phyloP scores from a whole-genome alignment of 2,329 filamentous ascomycete species.

The Pseudogymnoascus sp. region DNA sequence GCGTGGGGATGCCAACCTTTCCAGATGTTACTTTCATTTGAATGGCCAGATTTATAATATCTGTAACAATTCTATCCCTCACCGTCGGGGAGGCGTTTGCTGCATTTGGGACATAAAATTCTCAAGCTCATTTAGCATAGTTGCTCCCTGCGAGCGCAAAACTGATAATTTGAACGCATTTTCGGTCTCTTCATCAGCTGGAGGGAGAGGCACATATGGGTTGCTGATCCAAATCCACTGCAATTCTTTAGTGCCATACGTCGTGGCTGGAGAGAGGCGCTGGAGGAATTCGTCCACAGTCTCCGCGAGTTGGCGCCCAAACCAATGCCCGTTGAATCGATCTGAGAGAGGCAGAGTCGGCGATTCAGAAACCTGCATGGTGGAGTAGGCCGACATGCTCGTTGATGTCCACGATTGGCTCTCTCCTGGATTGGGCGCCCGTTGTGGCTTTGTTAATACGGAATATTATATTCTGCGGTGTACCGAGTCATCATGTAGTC shows the following conservation, averaged over 20 bases:
- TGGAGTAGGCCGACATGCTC: neutral
- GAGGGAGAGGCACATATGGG: conserved; percentile 40
- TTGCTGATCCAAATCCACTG: conserved; percentile 71
- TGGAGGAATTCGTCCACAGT: conserved; percentile 56
- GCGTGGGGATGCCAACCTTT: conserved; percentile 43
- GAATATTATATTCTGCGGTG: too few species aligned
- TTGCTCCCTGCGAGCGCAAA: conserved; percentile 4
- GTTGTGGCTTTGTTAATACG: too few species aligned
- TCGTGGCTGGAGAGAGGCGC: conserved; percentile 61
- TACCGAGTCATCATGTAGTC: too few species aligned
- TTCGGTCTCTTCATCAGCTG: neutral
- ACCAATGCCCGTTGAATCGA: conserved; percentile 44
- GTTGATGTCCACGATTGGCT: neutral
- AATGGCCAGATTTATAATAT: conserved; percentile 55
- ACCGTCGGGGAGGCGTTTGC: conserved; percentile 32
- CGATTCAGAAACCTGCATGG: neutral
- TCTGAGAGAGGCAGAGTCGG: conserved; percentile 40
- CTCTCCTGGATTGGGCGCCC: neutral
- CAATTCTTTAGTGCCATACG: conserved; percentile 36
- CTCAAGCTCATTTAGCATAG: conserved; percentile 28
- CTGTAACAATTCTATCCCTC: too few species aligned
- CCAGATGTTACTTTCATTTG: conserved; percentile 52
- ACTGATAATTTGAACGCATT: neutral
- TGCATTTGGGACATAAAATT: conserved; percentile 41
- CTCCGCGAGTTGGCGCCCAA: conserved; percentile 57